Evolutionary conservation across 1,139 yeast species (phyloP), one percentile per base, ranked within the genome.

Genomic region (Kurtzmaniella quercitrusa): DNA sequence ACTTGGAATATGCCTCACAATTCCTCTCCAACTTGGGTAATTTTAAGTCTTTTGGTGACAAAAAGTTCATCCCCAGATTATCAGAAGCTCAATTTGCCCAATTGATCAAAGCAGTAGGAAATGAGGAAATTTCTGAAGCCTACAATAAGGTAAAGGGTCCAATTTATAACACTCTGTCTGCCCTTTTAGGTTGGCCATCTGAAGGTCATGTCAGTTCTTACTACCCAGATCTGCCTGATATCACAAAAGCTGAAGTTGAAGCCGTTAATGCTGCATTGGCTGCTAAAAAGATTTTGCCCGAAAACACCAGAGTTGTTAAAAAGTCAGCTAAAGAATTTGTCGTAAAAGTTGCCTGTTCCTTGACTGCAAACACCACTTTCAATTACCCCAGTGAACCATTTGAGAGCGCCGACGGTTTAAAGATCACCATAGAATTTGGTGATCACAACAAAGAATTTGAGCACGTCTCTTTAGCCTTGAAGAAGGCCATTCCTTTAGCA

Each of bases 21-120:
- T 84, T 88, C 56, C 68, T 88, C 54, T 72, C 84, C 41, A 88
- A 88, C 61, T 71, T 84, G 57, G 96, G 96, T 49, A 88, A 88
- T 61, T 88, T 80, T 71, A 88, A 87, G 65, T 84, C 94, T 1
- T 88, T 88, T 63, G 96, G 96, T 48, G 96, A 88, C 63, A 79
- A 78, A 50, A 88, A 88, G 63, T 88, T 88, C 57, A 72, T 88
- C 50, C 96, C 96, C 33, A 67, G 78, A 38, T 55, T 87, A 35
- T 42, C 71, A 1, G 55, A 52, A 34, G 75, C 63, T 1, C 71
- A 72, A 3, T 82, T 88, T 51, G 75, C 67, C 45, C 51, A 65
- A 17, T 60, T 82, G 40, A 66, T 80, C 26, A 60, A 62, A 20
- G 50, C 71, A n/a, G 64, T 81, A 16, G 60, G 56, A 33, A 66